A percentile compares a stretch with the other conserved stretches of the same genome.
phyloP scores from a whole-genome alignment of 2,329 filamentous ascomycete genomes.

The Nannizzia gypsea region DNA sequence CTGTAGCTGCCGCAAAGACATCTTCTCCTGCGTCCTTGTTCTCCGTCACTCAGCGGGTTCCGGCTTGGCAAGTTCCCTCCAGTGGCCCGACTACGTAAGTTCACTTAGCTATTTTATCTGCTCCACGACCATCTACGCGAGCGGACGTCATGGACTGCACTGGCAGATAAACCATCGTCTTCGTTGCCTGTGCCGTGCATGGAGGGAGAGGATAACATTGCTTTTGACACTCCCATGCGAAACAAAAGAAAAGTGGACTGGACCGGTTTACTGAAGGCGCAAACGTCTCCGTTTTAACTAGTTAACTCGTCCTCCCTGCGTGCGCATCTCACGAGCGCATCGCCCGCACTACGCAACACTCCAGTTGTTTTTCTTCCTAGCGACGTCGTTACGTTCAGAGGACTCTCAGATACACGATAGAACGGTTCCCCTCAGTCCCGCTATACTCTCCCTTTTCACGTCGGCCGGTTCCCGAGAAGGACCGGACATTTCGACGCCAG shows the following conservation, averaged over 20 bases:
- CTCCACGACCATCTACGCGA: not conserved
- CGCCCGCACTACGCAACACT: not conserved
- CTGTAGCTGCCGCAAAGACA: not conserved
- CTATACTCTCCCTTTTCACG: not conserved
- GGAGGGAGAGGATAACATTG: not conserved
- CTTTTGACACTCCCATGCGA: too few relatives aligned
- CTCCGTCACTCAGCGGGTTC: not conserved
- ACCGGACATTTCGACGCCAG: constrained; percentile 9
- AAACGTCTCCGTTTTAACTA: not conserved
- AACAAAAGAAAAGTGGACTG: not conserved
- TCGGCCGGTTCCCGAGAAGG: not conserved
- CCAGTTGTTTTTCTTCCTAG: not conserved
- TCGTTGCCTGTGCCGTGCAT: not conserved
- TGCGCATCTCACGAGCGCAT: not conserved
- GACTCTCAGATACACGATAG: not conserved
- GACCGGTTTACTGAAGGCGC: not conserved
- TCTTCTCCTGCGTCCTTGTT: not conserved
- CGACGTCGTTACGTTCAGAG: not conserved
- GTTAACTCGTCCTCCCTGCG: not conserved
- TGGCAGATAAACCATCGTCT: too few relatives aligned
- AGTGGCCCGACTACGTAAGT: constrained; percentile 4
- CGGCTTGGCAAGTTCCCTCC: not conserved
- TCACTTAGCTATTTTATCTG: not conserved
- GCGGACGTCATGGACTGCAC: not conserved
- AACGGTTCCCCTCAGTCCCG: not conserved